Conservation (phyloP, 768 basidiomycete genomes). For the Suillus fuscotomentosus region DNA sequence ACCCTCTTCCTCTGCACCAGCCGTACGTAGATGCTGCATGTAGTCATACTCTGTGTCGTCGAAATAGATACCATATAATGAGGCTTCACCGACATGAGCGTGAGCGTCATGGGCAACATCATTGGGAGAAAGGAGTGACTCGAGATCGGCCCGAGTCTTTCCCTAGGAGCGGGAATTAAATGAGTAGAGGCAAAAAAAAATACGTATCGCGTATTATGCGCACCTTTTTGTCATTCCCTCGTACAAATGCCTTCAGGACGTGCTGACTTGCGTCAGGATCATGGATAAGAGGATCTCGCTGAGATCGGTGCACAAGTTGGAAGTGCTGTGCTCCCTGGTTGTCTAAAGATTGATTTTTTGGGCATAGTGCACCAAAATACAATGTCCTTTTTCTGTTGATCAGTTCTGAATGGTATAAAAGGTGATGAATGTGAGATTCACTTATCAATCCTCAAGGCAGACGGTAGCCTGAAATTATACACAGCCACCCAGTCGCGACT, state of each 20-base stretch:
- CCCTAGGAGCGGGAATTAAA: constrained; percentile 43
- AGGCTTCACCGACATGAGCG: constrained; percentile 80
- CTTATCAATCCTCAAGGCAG: constrained; percentile 7
- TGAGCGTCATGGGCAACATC: constrained; percentile 47
- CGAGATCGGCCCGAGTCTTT: constrained; percentile 80
- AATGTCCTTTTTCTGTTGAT: neutral
- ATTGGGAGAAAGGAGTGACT: constrained; percentile 49
- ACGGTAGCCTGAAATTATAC: neutral
- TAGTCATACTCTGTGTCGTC: constrained; percentile 98
- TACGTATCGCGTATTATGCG: neutral
- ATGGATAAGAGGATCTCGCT: constrained; percentile 92
- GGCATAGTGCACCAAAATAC: constrained; percentile 49
- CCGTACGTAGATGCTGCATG: constrained; percentile 89
- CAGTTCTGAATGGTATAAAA: constrained; percentile 5
- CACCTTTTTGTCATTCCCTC: constrained; percentile 72
- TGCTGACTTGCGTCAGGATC: constrained; percentile 86
- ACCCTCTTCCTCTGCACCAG: constrained; percentile 76
- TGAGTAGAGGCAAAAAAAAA: constrained; percentile 22
- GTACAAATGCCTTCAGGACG: constrained; percentile 83
- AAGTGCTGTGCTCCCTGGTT: constrained; percentile 90
- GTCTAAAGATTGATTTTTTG: constrained; percentile 84
- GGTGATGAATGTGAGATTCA: constrained; percentile 3
- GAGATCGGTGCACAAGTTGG: constrained; percentile 95
- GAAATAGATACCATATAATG: constrained; percentile 87
- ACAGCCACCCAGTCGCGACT: constrained; percentile 9